Conservation (phyloP, 2,329 filamentous ascomycete species). For the Pezicula carpinea region DNA sequence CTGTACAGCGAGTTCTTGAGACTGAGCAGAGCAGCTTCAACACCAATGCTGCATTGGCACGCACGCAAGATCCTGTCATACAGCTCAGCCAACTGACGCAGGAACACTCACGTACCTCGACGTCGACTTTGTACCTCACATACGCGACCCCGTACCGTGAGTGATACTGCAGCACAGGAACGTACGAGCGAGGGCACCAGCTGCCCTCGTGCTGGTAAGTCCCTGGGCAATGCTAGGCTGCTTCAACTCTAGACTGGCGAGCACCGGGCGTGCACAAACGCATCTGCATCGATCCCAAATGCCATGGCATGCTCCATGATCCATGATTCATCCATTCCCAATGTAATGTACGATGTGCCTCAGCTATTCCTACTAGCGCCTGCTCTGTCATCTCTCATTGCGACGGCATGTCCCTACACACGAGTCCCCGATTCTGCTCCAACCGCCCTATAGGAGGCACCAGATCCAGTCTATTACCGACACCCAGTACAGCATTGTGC, state of each 20-base stretch:
- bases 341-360: too few relatives aligned
- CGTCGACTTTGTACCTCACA: neutral
- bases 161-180: neutral
- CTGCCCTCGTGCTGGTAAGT: neutral
- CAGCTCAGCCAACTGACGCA: neutral
- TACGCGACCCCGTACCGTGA: neutral
- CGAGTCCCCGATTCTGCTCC: too few relatives aligned
- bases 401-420: too few relatives aligned
- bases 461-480: neutral
- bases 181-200: neutral
- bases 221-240: neutral
- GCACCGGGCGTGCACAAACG: neutral
- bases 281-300: neutral
- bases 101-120: neutral
- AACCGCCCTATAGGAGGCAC: too few relatives aligned
- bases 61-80: too few relatives aligned
- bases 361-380: too few relatives aligned
- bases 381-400: too few relatives aligned
- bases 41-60: too few relatives aligned
- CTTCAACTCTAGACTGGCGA: neutral
- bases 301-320: neutral
- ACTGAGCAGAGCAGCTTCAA: too few relatives aligned
- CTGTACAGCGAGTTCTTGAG: too few relatives aligned
- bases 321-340: too few relatives aligned
- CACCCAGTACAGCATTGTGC: neutral